Percentiles rank a stretch among this genome's conserved stretches.
phyloP scores from a whole-genome alignment of 495 filamentous ascomycete species.

The Pseudotulostoma volvatum region DNA sequence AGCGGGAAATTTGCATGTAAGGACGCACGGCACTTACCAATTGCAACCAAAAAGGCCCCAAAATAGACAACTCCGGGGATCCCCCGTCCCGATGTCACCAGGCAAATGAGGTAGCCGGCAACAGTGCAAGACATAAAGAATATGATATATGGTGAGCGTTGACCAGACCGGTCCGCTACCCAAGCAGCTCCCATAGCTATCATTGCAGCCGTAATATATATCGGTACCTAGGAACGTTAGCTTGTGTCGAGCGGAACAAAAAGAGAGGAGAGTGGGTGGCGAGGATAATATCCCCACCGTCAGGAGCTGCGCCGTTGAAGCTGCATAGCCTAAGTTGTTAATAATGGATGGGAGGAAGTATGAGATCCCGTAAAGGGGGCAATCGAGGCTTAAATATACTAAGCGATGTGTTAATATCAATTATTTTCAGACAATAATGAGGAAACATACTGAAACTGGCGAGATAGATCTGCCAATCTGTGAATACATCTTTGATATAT shows the following conservation, averaged over 20 bases:
- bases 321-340: slow-evolving; percentile 46
- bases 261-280: slow-evolving; percentile 41
- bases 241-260: too few species aligned
- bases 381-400: slow-evolving; percentile 46
- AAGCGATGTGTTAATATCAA: too few species aligned
- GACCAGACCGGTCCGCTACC: slow-evolving; percentile 37
- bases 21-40: too few species aligned
- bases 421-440: too few species aligned
- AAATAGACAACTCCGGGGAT: slow-evolving; percentile 46
- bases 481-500: slow-evolving; percentile 44
- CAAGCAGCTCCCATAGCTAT: slow-evolving; percentile 42
- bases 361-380: not conserved
- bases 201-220: slow-evolving; percentile 44
- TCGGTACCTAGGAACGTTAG: too few species aligned
- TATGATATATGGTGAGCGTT: slow-evolving; percentile 47
- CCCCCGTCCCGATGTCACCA: slow-evolving; percentile 25
- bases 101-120: slow-evolving; percentile 53
- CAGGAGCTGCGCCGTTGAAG: slow-evolving; percentile 51
- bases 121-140: slow-evolving; percentile 36
- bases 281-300: slow-evolving; percentile 49
- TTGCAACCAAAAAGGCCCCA: slow-evolving; percentile 55
- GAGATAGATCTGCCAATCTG: slow-evolving; percentile 59
- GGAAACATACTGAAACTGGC: slow-evolving; percentile 60
- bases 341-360: slow-evolving; percentile 44
- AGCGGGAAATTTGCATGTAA: too few species aligned